These are phyloP conservation scores for Mycena venus DNA, from an alignment of 768 basidiomycete species.

Conservation along the genomic window DNA sequence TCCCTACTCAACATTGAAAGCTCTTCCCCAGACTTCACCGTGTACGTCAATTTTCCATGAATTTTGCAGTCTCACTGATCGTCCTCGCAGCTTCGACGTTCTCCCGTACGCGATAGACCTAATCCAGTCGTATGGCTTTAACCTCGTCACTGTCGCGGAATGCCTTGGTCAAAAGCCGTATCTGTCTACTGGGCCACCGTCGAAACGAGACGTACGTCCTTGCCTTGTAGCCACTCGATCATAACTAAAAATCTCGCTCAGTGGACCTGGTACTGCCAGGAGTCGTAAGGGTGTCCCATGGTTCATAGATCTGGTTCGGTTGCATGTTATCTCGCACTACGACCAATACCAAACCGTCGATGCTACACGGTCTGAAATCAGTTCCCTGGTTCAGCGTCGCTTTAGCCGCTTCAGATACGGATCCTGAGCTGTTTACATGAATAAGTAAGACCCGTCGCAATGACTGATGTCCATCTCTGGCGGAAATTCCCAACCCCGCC, in stretches of 20 bases:
- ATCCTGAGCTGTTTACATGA: too few relatives aligned
- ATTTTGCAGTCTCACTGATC: neutral
- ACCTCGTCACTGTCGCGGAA: neutral
- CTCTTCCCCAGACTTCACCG: neutral
- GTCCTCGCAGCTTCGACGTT: neutral
- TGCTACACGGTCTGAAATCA: too few relatives aligned
- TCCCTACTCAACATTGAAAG: neutral
- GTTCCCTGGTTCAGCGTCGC: too few relatives aligned
- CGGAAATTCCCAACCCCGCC: too few relatives aligned
- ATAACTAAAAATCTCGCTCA: neutral
- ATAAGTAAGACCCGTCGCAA: too few relatives aligned
- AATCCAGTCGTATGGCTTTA: neutral
- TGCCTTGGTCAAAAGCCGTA: neutral
- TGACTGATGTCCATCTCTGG: too few relatives aligned
- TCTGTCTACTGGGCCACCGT: neutral
- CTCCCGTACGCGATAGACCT: neutral
- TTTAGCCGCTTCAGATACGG: too few relatives aligned
- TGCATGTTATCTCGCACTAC: too few relatives aligned
- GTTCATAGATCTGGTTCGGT: too few relatives aligned
- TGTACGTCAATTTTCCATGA: neutral
- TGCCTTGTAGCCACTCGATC: neutral
- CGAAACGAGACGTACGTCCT: neutral
- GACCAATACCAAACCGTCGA: too few relatives aligned
- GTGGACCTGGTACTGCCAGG: neutral
- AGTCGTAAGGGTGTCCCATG: neutral